These are phyloP conservation scores for Gynostemma pentaphyllum DNA, from an alignment of 306 rosid species.

Conservation along the genomic window DNA sequence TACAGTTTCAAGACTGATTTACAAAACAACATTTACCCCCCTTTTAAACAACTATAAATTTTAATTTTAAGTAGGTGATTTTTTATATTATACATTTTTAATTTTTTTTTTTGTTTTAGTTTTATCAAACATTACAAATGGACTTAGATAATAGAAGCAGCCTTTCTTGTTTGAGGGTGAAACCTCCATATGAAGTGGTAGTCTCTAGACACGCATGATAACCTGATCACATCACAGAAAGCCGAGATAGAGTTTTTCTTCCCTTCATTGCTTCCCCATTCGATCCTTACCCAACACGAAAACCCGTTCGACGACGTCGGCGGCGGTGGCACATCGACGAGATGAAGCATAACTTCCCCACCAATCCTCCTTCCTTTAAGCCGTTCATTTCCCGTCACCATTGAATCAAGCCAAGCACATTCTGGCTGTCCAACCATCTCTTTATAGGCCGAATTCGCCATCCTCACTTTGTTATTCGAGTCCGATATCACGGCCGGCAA, in stretches of 20 bases:
- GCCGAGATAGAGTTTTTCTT: conserved; percentile 37
- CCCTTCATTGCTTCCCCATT: conserved; percentile 37
- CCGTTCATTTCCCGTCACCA: conserved; percentile 27
- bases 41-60: too few species aligned
- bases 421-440: conserved; percentile 89
- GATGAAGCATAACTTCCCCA: conserved; percentile 57
- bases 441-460: conserved; percentile 78
- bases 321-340: conserved; percentile 26
- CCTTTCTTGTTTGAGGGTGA: conserved; percentile 43
- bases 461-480: conserved; percentile 59
- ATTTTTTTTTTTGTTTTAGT: too few species aligned
- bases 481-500: conserved; percentile 73
- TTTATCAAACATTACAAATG: conserved; percentile 17
- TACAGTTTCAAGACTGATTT: too few species aligned
- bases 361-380: conserved; percentile 43
- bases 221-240: conserved; percentile 60
- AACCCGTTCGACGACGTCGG: conserved; percentile 58
- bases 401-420: conserved; percentile 69
- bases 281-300: conserved; percentile 88
- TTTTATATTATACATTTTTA: too few species aligned
- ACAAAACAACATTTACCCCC: too few species aligned
- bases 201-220: conserved; percentile 59
- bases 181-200: conserved; percentile 82
- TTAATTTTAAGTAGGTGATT: too few species aligned
- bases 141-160: conserved; percentile 39